These are phyloP conservation scores for Annona squamosa DNA, from an alignment of 164 flowering plant species.

Conservation along the genomic window DNA sequence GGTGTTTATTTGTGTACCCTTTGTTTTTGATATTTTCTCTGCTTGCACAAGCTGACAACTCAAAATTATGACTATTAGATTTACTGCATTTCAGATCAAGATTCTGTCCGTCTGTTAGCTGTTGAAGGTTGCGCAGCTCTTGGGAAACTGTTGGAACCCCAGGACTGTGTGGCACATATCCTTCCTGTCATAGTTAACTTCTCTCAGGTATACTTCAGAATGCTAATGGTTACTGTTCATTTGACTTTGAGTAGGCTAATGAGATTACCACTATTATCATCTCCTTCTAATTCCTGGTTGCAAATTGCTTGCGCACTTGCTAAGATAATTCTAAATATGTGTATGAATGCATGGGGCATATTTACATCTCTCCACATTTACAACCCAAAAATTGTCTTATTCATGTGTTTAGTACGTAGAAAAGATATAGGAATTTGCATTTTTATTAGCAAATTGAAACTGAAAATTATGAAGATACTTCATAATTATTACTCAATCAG, in stretches of 20 bases:
- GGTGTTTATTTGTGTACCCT: not conserved
- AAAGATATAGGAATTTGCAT: not conserved
- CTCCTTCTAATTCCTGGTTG: not conserved
- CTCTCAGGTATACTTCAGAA: conserved; percentile 66
- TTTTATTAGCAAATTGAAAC: not conserved
- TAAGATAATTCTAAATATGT: not conserved
- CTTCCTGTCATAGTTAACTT: conserved; percentile 93
- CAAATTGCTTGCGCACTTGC: not conserved
- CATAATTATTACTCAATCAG: no score
- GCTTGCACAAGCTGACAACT: not conserved
- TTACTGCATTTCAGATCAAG: conserved; percentile 61
- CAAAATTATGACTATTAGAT: not conserved
- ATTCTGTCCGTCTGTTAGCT: conserved; percentile 93
- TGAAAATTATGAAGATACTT: not conserved
- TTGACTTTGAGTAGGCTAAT: not conserved
- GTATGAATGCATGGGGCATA: not conserved
- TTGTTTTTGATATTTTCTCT: not conserved
- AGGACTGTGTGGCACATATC: conserved; percentile 88
- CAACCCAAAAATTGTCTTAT: not conserved
- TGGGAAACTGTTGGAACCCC: conserved; percentile 92
- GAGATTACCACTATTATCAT: not conserved
- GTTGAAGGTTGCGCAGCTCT: conserved; percentile 99
- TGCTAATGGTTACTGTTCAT: not conserved
- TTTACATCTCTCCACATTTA: not conserved
- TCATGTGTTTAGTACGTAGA: not conserved